Percentiles rank a stretch among this genome's conserved stretches.
These are phyloP conservation scores for Magnaporthiopsis poae DNA, from an alignment of 2,329 filamentous ascomycete species.

Conservation along the genomic window DNA sequence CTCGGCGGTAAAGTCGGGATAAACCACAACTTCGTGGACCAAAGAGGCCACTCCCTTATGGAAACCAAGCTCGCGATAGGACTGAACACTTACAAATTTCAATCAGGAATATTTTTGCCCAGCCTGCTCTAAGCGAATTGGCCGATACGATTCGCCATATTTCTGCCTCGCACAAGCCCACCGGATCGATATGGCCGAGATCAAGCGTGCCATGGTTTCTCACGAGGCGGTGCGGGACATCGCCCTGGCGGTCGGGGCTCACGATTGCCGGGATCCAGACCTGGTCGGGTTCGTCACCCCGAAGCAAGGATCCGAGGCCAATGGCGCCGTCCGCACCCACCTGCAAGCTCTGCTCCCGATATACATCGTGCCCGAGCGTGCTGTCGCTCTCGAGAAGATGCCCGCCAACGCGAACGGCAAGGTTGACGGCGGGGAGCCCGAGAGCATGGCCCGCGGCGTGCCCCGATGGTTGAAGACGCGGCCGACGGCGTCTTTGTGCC, in stretches of 20 bases:
- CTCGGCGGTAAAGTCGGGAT: too few species aligned
- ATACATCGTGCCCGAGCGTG: slow-evolving; percentile 26
- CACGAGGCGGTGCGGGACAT: not conserved
- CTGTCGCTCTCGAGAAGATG: slow-evolving; percentile 21
- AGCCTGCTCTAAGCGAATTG: too few species aligned
- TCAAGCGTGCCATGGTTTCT: not conserved
- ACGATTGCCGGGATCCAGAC: not conserved
- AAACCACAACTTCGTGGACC: too few species aligned
- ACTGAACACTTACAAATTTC: too few species aligned
- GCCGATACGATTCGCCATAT: too few species aligned
- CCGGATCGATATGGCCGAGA: not conserved
- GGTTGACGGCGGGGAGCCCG: slow-evolving; percentile 23
- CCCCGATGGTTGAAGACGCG: not conserved
- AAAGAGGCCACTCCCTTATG: too few species aligned
- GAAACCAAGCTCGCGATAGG: too few species aligned
- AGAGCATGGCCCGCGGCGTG: not conserved
- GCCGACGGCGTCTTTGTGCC: too few species aligned
- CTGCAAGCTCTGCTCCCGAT: slow-evolving; percentile 10
- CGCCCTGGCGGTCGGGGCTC: not conserved
- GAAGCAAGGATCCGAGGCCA: too few species aligned
- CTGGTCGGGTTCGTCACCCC: not conserved
- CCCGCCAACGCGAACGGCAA: slow-evolving; percentile 26
- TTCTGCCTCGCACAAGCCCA: not conserved
- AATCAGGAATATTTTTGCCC: too few species aligned
- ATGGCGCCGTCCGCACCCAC: not conserved